Conservation (phyloP, 768 basidiomycete species). For the Kwoniella botswanensis region DNA sequence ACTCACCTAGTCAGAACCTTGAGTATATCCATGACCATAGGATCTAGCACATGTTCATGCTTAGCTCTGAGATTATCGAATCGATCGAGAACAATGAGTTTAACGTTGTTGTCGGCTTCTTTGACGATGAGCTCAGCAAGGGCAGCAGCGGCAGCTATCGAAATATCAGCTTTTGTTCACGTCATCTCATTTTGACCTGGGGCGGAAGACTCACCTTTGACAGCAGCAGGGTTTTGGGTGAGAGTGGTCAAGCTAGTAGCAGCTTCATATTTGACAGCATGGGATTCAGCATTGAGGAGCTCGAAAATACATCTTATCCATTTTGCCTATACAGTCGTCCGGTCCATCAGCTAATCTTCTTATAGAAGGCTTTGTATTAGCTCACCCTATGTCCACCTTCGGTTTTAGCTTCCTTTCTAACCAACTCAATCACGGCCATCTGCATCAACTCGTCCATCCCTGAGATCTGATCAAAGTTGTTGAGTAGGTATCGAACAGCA, state of each 20-base stretch:
- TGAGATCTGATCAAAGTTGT: conserved; percentile 80
- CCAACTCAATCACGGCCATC: conserved; percentile 93
- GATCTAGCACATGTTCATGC: conserved; percentile 83
- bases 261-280: conserved; percentile 96
- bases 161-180: background rate
- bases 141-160: conserved; percentile 79
- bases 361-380: conserved; percentile 14
- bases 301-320: conserved; percentile 95
- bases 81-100: conserved; percentile 92
- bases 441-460: conserved; percentile 89
- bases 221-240: conserved; percentile 92
- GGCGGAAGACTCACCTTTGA: conserved; percentile 71
- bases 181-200: too few species aligned
- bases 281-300: conserved; percentile 82
- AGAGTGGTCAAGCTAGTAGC: conserved; percentile 91
- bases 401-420: conserved; percentile 82
- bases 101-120: conserved; percentile 99
- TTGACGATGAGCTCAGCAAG: conserved; percentile 88
- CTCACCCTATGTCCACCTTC: conserved; percentile 82
- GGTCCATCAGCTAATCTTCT: background rate
- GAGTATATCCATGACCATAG: conserved; percentile 92
- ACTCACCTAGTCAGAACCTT: conserved; percentile 80
- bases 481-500: conserved; percentile 88
- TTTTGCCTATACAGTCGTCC: conserved; percentile 66
- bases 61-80: conserved; percentile 79